Percentiles rank a stretch among this genome's conserved stretches.
phyloP scores from a whole-genome alignment of 2,329 filamentous ascomycete species.

The Stemphylium beticola region DNA sequence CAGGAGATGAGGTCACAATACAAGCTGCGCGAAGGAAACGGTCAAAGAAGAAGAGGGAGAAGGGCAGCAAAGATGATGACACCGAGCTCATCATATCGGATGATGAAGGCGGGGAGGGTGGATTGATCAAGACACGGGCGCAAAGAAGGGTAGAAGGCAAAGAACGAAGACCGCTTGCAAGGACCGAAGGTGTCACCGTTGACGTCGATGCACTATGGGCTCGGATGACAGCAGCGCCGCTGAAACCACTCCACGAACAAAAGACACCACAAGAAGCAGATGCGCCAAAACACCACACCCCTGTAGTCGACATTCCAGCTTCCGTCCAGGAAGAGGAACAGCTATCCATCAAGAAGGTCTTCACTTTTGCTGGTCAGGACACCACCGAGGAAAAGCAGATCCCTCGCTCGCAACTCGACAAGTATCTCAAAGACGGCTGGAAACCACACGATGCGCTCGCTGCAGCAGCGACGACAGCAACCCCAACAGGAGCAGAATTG shows the following conservation, averaged over 20 bases:
- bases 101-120: constrained; percentile 60
- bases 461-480: not conserved
- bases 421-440: constrained; percentile 41
- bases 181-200: constrained; percentile 67
- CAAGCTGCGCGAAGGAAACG: constrained; percentile 62
- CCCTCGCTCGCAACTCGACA: constrained; percentile 46
- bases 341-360: constrained; percentile 72
- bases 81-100: constrained; percentile 37
- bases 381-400: constrained; percentile 76
- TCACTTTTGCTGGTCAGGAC: constrained; percentile 76
- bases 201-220: constrained; percentile 76
- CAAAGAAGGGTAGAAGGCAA: constrained; percentile 70
- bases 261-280: constrained; percentile 17
- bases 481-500: not conserved
- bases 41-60: constrained; percentile 49
- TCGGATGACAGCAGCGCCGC: constrained; percentile 63
- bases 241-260: constrained; percentile 34
- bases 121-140: constrained; percentile 73
- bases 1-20: constrained; percentile 75
- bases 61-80: constrained; percentile 27
- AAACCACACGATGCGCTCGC: constrained; percentile 23
- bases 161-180: constrained; percentile 61
- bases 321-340: constrained; percentile 43
- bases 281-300: constrained; percentile 10
- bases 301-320: constrained; percentile 12